Conservation (phyloP, 78 protist genomes). For the Guillardia theta region DNA sequence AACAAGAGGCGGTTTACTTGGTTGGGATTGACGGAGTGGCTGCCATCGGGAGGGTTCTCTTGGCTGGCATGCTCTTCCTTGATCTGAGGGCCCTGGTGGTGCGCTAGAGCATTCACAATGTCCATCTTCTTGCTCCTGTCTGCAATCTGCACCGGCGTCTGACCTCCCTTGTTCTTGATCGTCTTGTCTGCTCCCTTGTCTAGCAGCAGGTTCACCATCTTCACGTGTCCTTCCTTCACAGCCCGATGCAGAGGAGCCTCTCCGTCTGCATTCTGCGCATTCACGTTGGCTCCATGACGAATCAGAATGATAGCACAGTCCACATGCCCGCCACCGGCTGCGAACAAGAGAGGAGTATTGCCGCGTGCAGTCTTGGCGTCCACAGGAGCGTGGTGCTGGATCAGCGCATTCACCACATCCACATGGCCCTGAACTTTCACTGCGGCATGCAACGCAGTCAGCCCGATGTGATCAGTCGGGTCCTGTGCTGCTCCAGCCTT, state of each 20-base stretch:
- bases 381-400: neutral
- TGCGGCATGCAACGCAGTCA: neutral
- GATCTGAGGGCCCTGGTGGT: neutral
- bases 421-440: neutral
- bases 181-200: conserved; percentile 5
- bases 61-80: no score
- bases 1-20: no score
- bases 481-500: neutral
- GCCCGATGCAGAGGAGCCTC: neutral
- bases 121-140: neutral
- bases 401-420: neutral
- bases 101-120: neutral
- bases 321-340: neutral
- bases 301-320: neutral
- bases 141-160: neutral
- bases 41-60: no score
- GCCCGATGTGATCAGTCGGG: neutral
- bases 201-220: neutral
- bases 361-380: neutral
- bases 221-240: conserved; percentile 15
- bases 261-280: neutral
- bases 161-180: neutral
- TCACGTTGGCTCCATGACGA: neutral
- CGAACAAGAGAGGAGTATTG: neutral
- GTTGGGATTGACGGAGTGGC: no score